Percentiles rank a stretch among this genome's conserved stretches.
These are phyloP conservation scores for Prunus armeniaca DNA, from an alignment of 306 rosid species.

Conservation along the genomic window DNA sequence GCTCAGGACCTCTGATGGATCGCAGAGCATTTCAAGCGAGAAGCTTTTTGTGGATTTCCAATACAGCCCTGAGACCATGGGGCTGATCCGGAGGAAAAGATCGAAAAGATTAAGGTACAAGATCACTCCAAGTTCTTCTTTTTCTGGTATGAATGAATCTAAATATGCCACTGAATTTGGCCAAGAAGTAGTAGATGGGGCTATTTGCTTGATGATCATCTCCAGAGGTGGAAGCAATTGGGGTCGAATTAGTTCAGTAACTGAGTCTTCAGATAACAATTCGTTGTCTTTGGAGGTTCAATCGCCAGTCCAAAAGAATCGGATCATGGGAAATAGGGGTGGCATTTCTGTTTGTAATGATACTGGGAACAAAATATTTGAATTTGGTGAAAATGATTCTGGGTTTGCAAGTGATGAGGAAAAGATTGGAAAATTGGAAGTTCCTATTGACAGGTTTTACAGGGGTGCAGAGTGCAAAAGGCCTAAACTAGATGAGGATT, in stretches of 20 bases:
- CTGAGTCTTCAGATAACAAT: constrained; percentile 33
- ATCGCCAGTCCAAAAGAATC: constrained; percentile 15
- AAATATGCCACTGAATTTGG: constrained; percentile 16
- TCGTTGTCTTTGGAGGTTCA: constrained; percentile 22
- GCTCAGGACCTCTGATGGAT: background rate
- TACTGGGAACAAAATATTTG: constrained; percentile 3
- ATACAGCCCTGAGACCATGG: constrained; percentile 18
- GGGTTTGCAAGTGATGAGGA: constrained; percentile 9
- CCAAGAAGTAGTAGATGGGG: constrained; percentile 32
- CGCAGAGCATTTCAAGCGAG: background rate
- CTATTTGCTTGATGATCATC: constrained; percentile 42
- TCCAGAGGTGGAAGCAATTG: constrained; percentile 27
- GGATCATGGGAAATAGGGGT: background rate
- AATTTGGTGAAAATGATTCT: constrained; percentile 15
- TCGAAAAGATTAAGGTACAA: constrained; percentile 41
- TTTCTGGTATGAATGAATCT: constrained; percentile 20
- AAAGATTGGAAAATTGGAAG: background rate
- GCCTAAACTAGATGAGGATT: constrained; percentile 15
- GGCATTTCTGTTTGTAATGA: constrained; percentile 10
- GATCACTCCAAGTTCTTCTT: constrained; percentile 13
- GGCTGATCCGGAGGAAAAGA: constrained; percentile 36
- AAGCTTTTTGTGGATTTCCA: constrained; percentile 14
- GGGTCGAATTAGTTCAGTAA: constrained; percentile 14
- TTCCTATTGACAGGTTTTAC: background rate
- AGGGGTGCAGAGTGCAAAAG: constrained; percentile 8